Percentiles rank a stretch among this genome's conserved stretches.
Conservation (phyloP, 2,329 filamentous ascomycete species). For the Neofusicoccum parvum region DNA sequence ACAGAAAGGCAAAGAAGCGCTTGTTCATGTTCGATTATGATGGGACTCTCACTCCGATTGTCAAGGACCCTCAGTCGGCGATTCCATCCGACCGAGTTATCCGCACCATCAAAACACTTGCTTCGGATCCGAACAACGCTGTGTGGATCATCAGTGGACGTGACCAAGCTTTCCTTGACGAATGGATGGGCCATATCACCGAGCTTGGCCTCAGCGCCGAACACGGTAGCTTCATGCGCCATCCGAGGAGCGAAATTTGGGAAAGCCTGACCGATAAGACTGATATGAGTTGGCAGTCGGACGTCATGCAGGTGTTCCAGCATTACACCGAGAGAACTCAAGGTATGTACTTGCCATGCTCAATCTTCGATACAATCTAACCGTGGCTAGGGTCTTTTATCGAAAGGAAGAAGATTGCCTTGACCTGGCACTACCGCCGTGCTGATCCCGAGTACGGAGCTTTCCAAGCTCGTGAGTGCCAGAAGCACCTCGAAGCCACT, state of each 20-base stretch:
- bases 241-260: conserved; percentile 77
- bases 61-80: conserved; percentile 85
- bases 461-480: conserved; percentile 78
- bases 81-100: conserved; percentile 85
- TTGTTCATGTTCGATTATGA: conserved; percentile 99
- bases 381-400: conserved; percentile 73
- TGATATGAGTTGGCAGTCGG: conserved; percentile 90
- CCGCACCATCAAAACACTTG: conserved; percentile 75
- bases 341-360: conserved; percentile 55
- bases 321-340: conserved; percentile 85
- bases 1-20: conserved; percentile 73
- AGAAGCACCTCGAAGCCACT: conserved; percentile 75
- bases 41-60: conserved; percentile 91
- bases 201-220: conserved; percentile 94
- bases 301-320: conserved; percentile 82
- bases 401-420: conserved; percentile 87
- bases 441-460: conserved; percentile 83
- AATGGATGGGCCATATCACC: conserved; percentile 88
- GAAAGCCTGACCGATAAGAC: conserved; percentile 83
- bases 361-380: neutral
- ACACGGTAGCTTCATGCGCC: conserved; percentile 91
- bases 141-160: conserved; percentile 99
- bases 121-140: conserved; percentile 76
- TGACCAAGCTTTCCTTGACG: conserved; percentile 86
- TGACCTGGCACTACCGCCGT: conserved; percentile 96